Conservation (phyloP, 768 basidiomycete species). For the Chalciporus pseudorubinellus region DNA sequence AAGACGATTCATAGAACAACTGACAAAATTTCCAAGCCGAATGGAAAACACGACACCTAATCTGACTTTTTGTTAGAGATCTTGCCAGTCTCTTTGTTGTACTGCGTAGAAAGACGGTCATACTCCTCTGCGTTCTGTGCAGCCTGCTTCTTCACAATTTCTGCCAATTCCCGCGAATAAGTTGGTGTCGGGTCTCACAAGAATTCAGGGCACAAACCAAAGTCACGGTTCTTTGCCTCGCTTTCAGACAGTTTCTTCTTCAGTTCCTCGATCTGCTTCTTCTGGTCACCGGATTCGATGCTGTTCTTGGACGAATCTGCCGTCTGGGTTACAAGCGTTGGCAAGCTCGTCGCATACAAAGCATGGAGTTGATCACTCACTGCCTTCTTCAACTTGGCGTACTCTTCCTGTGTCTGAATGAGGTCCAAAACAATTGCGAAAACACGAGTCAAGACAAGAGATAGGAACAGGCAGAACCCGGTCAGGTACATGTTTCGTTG, state of each 20-base stretch:
- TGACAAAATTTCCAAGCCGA: neutral
- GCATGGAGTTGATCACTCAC: conserved; percentile 19
- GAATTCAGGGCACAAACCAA: conserved; percentile 42
- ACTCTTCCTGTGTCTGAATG: conserved; percentile 86
- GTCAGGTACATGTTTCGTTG: conserved; percentile 93
- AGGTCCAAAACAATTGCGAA: conserved; percentile 93
- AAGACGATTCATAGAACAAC: conserved; percentile 1
- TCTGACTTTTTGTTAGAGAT: conserved; percentile 65
- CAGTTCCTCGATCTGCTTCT: conserved; percentile 57
- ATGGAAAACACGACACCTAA: conserved; percentile 25
- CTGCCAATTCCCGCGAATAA: conserved; percentile 35
- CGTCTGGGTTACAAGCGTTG: conserved; percentile 24
- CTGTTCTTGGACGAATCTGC: conserved; percentile 33
- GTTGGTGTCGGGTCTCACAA: neutral
- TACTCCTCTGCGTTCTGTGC: conserved; percentile 76
- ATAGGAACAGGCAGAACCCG: conserved; percentile 92
- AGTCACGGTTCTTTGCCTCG: conserved; percentile 61
- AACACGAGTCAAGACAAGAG: conserved; percentile 87
- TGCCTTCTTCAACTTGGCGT: conserved; percentile 74
- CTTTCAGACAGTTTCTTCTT: conserved; percentile 61
- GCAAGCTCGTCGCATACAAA: neutral
- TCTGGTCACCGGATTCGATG: conserved; percentile 20
- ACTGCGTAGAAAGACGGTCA: conserved; percentile 75
- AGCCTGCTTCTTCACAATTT: conserved; percentile 80
- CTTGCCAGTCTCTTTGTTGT: conserved; percentile 66